Evolutionary conservation across 306 rosid species (phyloP).

Genomic region (Psophocarpus tetragonolobus): DNA sequence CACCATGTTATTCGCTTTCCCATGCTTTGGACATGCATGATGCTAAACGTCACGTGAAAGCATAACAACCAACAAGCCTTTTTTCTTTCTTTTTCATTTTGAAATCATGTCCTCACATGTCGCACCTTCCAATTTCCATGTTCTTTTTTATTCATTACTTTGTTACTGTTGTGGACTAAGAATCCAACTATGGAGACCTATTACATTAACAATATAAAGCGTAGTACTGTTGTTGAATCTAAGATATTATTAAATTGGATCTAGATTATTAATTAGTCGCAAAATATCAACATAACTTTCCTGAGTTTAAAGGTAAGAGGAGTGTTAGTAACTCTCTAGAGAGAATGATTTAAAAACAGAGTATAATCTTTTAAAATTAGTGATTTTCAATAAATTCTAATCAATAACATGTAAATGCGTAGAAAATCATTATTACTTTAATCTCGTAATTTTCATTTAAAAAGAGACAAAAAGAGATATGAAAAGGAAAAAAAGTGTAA

Average conservation of each 20-base stretch:
- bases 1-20: background rate
- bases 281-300: background rate
- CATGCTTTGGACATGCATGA: slow-evolving; percentile 27
- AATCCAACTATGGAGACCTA: background rate
- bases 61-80: slow-evolving; percentile 12
- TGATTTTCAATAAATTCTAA: too few relatives aligned
- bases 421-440: too few relatives aligned
- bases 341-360: too few relatives aligned
- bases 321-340: too few relatives aligned
- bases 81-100: background rate
- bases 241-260: background rate
- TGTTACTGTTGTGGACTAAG: background rate
- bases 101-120: slow-evolving; percentile 27
- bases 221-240: background rate
- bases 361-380: too few relatives aligned
- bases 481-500: too few relatives aligned
- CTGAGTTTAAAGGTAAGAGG: too few relatives aligned
- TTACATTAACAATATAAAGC: background rate
- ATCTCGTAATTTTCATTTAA: too few relatives aligned
- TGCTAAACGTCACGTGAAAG: slow-evolving; percentile 35
- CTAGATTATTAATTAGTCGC: background rate
- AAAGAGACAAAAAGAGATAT: too few relatives aligned
- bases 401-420: too few relatives aligned
- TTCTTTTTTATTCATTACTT: background rate
- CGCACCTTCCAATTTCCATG: background rate